Percentiles rank a stretch among this genome's conserved stretches.
These are phyloP conservation scores for Suaeda aralocaspica DNA, from an alignment of 148 eudicot species.

Conservation along the genomic window DNA sequence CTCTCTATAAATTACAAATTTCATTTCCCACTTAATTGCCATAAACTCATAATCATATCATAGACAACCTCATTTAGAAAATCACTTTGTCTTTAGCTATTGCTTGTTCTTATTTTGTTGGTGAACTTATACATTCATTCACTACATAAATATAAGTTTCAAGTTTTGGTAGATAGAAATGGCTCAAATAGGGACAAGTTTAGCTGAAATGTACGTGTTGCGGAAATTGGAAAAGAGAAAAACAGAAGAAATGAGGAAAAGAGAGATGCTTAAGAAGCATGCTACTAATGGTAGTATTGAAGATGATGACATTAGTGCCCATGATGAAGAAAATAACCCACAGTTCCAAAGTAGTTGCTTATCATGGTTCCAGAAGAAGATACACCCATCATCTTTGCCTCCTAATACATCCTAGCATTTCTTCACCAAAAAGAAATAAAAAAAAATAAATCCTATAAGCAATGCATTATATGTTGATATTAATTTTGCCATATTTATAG, in stretches of 20 bases:
- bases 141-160: too few species aligned
- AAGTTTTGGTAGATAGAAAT: not conserved
- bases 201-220: slow-evolving; percentile 26
- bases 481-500: too few species aligned
- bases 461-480: too few species aligned
- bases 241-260: slow-evolving; percentile 7
- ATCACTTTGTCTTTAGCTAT: too few species aligned
- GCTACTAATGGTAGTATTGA: not conserved
- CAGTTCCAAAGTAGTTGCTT: slow-evolving; percentile 18
- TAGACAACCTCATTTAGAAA: too few species aligned
- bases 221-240: slow-evolving; percentile 23
- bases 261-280: not conserved
- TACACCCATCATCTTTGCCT: slow-evolving; percentile 17
- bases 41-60: too few species aligned
- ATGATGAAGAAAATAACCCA: not conserved
- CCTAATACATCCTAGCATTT: not conserved
- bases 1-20: too few species aligned
- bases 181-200: slow-evolving; percentile 15
- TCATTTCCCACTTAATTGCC: too few species aligned
- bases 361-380: slow-evolving; percentile 15
- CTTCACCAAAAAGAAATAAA: too few species aligned
- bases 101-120: too few species aligned
- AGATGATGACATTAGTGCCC: not conserved
- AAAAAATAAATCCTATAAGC: too few species aligned
- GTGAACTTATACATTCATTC: too few species aligned